Conservation (phyloP, 805 yeast species). For the Cyberlindnera saturnus region DNA sequence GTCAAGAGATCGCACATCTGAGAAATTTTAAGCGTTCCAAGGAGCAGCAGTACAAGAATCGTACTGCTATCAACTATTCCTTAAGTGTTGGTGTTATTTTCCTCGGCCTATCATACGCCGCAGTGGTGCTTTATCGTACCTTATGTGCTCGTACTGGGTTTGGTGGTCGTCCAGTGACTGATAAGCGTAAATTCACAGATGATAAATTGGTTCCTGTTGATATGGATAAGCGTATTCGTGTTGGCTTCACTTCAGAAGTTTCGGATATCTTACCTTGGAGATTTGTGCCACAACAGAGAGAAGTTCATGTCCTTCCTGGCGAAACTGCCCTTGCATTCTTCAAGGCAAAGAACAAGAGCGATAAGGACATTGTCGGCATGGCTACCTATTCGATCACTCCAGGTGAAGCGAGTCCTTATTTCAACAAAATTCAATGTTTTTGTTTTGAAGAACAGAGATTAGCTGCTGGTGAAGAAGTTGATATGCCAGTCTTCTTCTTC, state of each 20-base stretch:
- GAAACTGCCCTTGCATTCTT: conserved; percentile 96
- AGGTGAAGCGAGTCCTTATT: conserved; percentile 93
- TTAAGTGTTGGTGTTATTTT: conserved; percentile 65
- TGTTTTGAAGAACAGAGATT: conserved; percentile 96
- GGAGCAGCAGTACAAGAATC: conserved; percentile 16
- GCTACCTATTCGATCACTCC: conserved; percentile 97
- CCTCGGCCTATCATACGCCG: conserved; percentile 75
- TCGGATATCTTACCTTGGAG: conserved; percentile 91
- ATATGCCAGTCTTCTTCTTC: conserved; percentile 97
- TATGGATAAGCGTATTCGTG: conserved; percentile 69
- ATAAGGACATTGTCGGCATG: conserved; percentile 94
- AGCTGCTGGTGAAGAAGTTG: conserved; percentile 94
- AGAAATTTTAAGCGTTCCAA: conserved; percentile 17
- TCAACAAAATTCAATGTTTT: conserved; percentile 95
- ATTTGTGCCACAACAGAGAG: conserved; percentile 89
- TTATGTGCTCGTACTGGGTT: conserved; percentile 93
- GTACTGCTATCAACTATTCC: conserved; percentile 58
- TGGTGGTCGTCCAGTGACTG: conserved; percentile 94
- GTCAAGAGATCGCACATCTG: conserved; percentile 19
- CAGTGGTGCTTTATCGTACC: conserved; percentile 89
- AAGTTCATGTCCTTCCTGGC: conserved; percentile 90
- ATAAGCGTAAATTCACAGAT: conserved; percentile 68
- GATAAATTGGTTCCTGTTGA: conserved; percentile 88
- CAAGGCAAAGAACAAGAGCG: conserved; percentile 80
- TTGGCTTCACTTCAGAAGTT: conserved; percentile 89